Conservation (phyloP, 345 rosid species). For the Salix exigua region DNA sequence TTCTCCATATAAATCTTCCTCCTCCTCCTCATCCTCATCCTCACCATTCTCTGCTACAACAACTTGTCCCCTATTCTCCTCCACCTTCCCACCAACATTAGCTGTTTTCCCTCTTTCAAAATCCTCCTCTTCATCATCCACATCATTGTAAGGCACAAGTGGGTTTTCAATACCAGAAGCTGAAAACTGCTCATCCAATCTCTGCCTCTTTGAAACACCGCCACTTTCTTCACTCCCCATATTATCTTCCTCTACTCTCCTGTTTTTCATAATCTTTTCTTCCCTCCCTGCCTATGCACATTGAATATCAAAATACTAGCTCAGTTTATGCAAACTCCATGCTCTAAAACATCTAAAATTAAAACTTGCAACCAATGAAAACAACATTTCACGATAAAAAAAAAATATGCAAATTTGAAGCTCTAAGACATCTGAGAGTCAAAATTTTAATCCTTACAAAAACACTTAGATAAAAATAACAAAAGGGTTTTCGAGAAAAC, state of each 20-base stretch:
- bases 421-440: neutral
- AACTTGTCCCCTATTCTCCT: neutral
- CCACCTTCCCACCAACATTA: conserved; percentile 13
- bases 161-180: conserved; percentile 43
- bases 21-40: conserved; percentile 24
- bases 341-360: neutral
- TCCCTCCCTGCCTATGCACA: neutral
- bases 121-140: conserved; percentile 71
- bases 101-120: conserved; percentile 19
- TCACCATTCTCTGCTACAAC: conserved; percentile 24
- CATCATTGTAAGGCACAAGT: conserved; percentile 60
- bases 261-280: conserved; percentile 34
- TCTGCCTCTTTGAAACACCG: conserved; percentile 46
- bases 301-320: neutral
- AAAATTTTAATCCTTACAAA: neutral
- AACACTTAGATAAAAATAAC: neutral
- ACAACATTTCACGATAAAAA: neutral
- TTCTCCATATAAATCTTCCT: conserved; percentile 17
- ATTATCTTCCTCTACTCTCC: conserved; percentile 31
- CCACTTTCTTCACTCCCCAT: conserved; percentile 39
- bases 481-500: neutral
- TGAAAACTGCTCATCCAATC: conserved; percentile 28
- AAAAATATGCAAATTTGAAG: neutral
- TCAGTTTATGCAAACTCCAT: neutral
- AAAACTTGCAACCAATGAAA: neutral